Evolutionary conservation across 176 grass and related monocot species (phyloP), one percentile per base, ranked within the genome.

Genomic region (Lolium multiflorum): DNA sequence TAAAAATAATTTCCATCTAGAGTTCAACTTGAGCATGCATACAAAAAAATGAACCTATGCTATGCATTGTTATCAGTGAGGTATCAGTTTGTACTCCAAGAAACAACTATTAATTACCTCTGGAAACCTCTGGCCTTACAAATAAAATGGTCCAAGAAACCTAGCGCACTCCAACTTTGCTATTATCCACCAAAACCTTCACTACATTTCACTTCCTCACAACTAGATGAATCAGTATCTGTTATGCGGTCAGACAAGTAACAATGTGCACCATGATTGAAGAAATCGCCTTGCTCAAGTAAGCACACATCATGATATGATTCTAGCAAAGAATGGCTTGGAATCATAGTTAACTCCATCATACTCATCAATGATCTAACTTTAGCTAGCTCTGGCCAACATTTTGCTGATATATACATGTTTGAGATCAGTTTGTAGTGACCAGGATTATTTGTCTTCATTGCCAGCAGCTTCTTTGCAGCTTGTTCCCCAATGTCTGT

Each of bases 351-450:
- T 83, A 90, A 58, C 13, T 90, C 84, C 89, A 90, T 73, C 22
- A 18, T 20, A 38, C 80, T 83, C 88, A 95, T 95, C 60, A 84
- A 35, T 58, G 84, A 88, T 52, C 88, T 95, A 67, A 92, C 74
- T 38, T 92, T 90, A 43, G 90, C 88, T 77, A 95, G 70, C 57
- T 95, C 88, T 68, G 89, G 85, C 93, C 90, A 92, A 68, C 85
- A 65, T 15, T 87, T 89, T 67, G 83, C 88, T 73, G 88, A 68
- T 86, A 91, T 89, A 68, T 95, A 88, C 83, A 90, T 88, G 79
- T 88, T 90, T 38, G 90, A 88, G 73, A 90, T 84, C 85, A 92
- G 77, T 63, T 88, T 84, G 78, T 92, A 95, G 80, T 95, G 90
- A 13, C 85, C 85, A 1, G 90, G 73, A 87, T 92, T 88, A 9